Conservation (phyloP, 2,329 filamentous ascomycete species). For the Monilinia fructicola region DNA sequence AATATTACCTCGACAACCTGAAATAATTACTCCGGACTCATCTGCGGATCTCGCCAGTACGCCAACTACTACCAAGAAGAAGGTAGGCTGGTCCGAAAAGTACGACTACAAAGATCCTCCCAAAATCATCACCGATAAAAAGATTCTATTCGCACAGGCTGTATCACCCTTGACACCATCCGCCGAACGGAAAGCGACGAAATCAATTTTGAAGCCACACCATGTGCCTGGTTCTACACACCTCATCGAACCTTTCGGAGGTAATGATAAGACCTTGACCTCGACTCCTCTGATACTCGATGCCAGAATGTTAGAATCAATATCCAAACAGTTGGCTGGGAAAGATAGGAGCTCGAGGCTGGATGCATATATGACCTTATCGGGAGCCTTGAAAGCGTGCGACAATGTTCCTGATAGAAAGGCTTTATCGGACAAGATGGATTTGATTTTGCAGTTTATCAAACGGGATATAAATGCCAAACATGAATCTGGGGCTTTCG, state of each 20-base stretch:
- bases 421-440: conserved; percentile 73
- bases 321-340: conserved; percentile 76
- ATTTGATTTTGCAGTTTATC: conserved; percentile 76
- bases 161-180: conserved; percentile 34
- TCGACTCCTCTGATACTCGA: conserved; percentile 3
- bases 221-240: conserved; percentile 37
- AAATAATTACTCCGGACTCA: conserved; percentile 35
- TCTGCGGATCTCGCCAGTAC: conserved; percentile 40
- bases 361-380: conserved; percentile 83
- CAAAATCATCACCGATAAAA: conserved; percentile 27
- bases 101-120: conserved; percentile 54
- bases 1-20: conserved; percentile 24
- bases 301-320: conserved; percentile 79
- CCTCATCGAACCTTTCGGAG: conserved; percentile 54
- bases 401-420: conserved; percentile 76
- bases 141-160: conserved; percentile 21
- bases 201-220: conserved; percentile 79
- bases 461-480: conserved; percentile 73
- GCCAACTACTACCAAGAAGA: conserved; percentile 43
- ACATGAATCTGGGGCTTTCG: conserved; percentile 54
- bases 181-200: conserved; percentile 54
- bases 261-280: conserved; percentile 1
- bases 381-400: conserved; percentile 74
- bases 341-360: conserved; percentile 69
- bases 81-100: conserved; percentile 64